Conservation (phyloP, 2,329 filamentous ascomycete species). For the Annulohypoxylon truncatum region DNA sequence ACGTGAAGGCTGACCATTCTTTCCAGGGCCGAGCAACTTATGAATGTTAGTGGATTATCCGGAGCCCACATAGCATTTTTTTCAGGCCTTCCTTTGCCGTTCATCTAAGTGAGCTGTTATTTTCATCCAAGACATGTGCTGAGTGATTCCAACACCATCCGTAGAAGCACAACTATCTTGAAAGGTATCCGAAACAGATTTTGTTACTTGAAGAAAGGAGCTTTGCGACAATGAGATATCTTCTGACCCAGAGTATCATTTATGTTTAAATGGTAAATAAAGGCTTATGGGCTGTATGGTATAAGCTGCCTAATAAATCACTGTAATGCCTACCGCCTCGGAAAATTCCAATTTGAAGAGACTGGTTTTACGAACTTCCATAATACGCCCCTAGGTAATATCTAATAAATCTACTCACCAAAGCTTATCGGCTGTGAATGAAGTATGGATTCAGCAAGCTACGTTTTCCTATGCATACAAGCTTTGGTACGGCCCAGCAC, state of each 20-base stretch:
- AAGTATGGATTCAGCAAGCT: neutral
- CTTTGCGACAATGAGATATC: slow-evolving; percentile 8
- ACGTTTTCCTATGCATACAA: neutral
- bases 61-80: neutral
- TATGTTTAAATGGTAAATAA: slow-evolving; percentile 19
- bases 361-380: neutral
- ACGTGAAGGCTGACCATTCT: neutral
- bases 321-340: neutral
- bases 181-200: slow-evolving; percentile 17
- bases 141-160: slow-evolving; percentile 12
- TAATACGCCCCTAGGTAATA: neutral
- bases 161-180: neutral
- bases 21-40: neutral
- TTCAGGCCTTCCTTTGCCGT: slow-evolving; percentile 14
- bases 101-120: slow-evolving; percentile 6
- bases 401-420: neutral
- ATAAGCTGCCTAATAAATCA: neutral
- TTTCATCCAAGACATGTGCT: slow-evolving; percentile 24
- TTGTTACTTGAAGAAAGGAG: slow-evolving; percentile 19
- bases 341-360: neutral
- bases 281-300: neutral
- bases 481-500: neutral
- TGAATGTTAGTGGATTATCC: neutral
- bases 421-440: neutral
- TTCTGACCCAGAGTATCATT: neutral